phyloP scores from a whole-genome alignment of 257 asterid genomes.

The Perilla frutescens region DNA sequence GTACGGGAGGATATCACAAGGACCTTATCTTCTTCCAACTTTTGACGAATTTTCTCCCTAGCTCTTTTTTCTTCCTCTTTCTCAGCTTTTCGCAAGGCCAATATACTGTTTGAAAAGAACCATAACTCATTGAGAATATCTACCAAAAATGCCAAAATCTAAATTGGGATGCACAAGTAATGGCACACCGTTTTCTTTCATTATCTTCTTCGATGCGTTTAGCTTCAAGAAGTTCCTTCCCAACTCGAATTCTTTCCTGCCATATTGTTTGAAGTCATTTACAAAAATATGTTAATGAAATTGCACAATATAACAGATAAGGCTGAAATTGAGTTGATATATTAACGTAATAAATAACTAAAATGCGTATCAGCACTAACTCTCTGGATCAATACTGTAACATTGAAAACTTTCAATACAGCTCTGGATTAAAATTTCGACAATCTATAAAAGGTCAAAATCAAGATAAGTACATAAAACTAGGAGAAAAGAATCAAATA shows the following conservation, averaged over 20 bases:
- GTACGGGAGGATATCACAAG: slow-evolving; percentile 24
- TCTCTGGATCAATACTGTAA: neutral
- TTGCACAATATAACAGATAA: slow-evolving; percentile 5
- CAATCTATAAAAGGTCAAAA: slow-evolving; percentile 1
- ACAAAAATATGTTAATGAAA: slow-evolving; percentile 20
- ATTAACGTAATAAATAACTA: slow-evolving; percentile 14
- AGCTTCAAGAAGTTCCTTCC: slow-evolving; percentile 93
- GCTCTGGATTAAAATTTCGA: slow-evolving; percentile 15
- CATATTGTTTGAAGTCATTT: slow-evolving; percentile 35
- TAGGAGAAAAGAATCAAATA: neutral
- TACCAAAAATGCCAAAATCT: neutral
- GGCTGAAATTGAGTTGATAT: slow-evolving; percentile 20
- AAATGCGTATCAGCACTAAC: neutral
- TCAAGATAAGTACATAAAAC: slow-evolving; percentile 11
- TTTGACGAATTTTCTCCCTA: slow-evolving; percentile 90
- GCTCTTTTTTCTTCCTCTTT: slow-evolving; percentile 95
- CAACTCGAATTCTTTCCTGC: slow-evolving; percentile 92
- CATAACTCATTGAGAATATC: slow-evolving; percentile 29
- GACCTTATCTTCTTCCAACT: slow-evolving; percentile 98
- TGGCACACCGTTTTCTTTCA: slow-evolving; percentile 94
- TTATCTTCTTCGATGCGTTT: slow-evolving; percentile 96
- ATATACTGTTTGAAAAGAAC: slow-evolving; percentile 53
- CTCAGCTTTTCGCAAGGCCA: slow-evolving; percentile 96
- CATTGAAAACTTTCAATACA: slow-evolving; percentile 22
- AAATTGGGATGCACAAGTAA: slow-evolving; percentile 23